Percentiles rank a stretch among this genome's conserved stretches.
phyloP scores from a whole-genome alignment of 1,139 yeast species.

The Candida buenavistaensis region DNA sequence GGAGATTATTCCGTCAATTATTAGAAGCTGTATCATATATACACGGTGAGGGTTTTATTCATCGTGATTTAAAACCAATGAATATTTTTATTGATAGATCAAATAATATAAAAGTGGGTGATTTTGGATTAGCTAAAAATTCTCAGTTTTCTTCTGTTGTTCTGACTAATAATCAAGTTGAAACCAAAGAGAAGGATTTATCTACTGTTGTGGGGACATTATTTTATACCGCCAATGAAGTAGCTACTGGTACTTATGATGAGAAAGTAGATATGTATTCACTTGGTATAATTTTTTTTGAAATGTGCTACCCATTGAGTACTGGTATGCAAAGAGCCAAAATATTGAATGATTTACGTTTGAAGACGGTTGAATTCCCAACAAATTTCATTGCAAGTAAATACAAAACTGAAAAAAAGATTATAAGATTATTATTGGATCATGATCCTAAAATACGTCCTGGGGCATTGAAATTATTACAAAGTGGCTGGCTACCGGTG shows the following conservation, averaged over 20 bases:
- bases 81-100: constrained; percentile 92
- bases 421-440: constrained; percentile 64
- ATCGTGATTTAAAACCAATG: constrained; percentile 92
- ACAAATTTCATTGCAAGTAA: constrained; percentile 54
- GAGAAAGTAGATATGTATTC: constrained; percentile 97
- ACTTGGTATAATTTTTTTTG: constrained; percentile 89
- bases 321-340: constrained; percentile 93
- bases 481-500: constrained; percentile 82
- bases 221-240: constrained; percentile 89
- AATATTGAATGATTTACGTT: constrained; percentile 63
- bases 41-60: constrained; percentile 92
- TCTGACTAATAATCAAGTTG: constrained; percentile 42
- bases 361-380: constrained; percentile 64
- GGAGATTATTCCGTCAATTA: constrained; percentile 86
- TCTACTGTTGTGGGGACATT: constrained; percentile 95
- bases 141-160: constrained; percentile 48
- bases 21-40: constrained; percentile 90
- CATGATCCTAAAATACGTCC: constrained; percentile 83
- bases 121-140: constrained; percentile 92
- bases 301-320: constrained; percentile 79
- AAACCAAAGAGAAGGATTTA: constrained; percentile 58
- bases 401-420: constrained; percentile 58
- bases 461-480: constrained; percentile 69
- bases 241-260: constrained; percentile 73
- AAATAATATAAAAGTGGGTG: constrained; percentile 90